Evolutionary conservation across 2,329 filamentous ascomycete genomes (phyloP).

Genomic region (Xylariales sp.): DNA sequence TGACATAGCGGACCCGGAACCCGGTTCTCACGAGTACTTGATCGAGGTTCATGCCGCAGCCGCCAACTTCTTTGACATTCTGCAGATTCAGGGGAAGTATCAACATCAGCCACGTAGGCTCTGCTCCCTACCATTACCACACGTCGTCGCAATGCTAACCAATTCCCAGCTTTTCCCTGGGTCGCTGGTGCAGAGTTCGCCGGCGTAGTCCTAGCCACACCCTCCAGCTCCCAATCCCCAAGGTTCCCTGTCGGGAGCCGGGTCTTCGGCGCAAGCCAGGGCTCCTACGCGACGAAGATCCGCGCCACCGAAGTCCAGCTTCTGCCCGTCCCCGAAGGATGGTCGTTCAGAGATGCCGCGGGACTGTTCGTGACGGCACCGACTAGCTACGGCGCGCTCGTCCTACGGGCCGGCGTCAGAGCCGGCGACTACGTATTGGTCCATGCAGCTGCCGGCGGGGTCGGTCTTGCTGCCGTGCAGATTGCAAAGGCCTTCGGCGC

Average conservation of each 20-base stretch:
- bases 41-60: conserved; percentile 82
- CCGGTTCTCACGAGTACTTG: conserved; percentile 71
- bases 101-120: conserved; percentile 72
- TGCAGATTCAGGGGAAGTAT: conserved; percentile 94
- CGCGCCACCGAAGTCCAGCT: conserved; percentile 62
- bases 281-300: conserved; percentile 77
- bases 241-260: conserved; percentile 73
- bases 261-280: conserved; percentile 84
- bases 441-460: conserved; percentile 88
- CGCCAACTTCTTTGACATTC: conserved; percentile 95
- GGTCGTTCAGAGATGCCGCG: conserved; percentile 80
- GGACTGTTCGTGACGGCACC: conserved; percentile 90
- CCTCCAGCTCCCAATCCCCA: conserved; percentile 40
- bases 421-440: conserved; percentile 82
- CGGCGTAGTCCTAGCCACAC: conserved; percentile 67
- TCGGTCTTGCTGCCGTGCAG: conserved; percentile 87
- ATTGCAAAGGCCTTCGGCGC: conserved; percentile 90
- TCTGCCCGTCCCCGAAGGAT: conserved; percentile 70
- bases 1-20: conserved; percentile 68
- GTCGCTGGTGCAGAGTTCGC: conserved; percentile 83
- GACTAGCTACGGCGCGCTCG: conserved; percentile 80
- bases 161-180: conserved; percentile 67
- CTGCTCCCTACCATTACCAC: neutral
- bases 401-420: conserved; percentile 71
- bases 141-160: neutral